These are phyloP conservation scores for Sporisorium graminicola DNA, from an alignment of 1,284 basidiomycete species.

Conservation along the genomic window DNA sequence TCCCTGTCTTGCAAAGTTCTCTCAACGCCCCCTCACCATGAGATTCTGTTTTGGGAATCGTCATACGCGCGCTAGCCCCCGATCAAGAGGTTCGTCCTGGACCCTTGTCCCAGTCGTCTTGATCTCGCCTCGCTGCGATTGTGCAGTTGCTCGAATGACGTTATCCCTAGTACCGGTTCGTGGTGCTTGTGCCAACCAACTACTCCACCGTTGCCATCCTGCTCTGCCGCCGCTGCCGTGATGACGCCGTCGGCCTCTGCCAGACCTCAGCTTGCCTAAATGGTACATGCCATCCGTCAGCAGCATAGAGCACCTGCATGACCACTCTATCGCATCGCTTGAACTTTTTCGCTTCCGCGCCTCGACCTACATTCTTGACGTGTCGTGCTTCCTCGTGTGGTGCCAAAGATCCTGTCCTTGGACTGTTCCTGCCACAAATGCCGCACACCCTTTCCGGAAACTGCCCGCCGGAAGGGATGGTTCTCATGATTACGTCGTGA, in stretches of 20 bases:
- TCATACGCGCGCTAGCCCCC: slow-evolving; percentile 10
- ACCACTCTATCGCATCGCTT: not conserved
- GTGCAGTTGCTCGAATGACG: slow-evolving; percentile 23
- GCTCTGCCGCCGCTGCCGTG: slow-evolving; percentile 3
- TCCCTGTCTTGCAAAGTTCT: too few species aligned
- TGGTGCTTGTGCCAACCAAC: not conserved
- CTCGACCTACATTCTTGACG: too few species aligned
- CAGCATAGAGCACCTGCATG: not conserved
- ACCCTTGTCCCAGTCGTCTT: slow-evolving; percentile 32
- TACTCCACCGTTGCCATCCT: not conserved
- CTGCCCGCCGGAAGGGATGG: slow-evolving; percentile 19
- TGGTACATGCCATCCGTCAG: not conserved
- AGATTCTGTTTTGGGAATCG: not conserved
- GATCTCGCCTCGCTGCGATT: not conserved
- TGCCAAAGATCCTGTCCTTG: slow-evolving; percentile 11
- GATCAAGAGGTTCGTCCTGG: slow-evolving; percentile 24
- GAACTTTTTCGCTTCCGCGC: not conserved
- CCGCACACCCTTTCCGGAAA: slow-evolving; percentile 1
- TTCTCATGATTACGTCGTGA: slow-evolving; percentile 30
- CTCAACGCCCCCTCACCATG: too few species aligned
- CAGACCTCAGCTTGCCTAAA: slow-evolving; percentile 2
- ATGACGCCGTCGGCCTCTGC: slow-evolving; percentile 17
- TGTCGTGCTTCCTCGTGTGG: not conserved
- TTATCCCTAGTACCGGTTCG: slow-evolving; percentile 11
- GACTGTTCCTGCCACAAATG: not conserved